A percentile compares a stretch with the other conserved stretches of the same genome.
These are phyloP conservation scores for Exophiala sideris DNA, from an alignment of 2,329 filamentous ascomycete species.

Conservation along the genomic window DNA sequence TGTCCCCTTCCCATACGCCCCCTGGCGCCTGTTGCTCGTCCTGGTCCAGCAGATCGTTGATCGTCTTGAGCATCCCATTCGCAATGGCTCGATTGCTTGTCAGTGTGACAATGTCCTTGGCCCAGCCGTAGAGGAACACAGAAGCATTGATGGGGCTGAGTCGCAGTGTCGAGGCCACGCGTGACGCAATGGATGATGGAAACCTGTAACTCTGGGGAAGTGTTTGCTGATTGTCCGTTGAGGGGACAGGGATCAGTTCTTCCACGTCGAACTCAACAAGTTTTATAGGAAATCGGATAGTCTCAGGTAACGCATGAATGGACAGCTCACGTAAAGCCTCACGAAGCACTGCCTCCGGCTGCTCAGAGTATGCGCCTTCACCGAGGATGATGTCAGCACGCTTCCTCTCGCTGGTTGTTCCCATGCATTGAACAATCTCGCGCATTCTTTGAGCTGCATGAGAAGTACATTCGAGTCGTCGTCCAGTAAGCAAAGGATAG, in stretches of 20 bases:
- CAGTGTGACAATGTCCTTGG: constrained; percentile 59
- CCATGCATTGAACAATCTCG: constrained; percentile 64
- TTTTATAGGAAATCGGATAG: constrained; percentile 60
- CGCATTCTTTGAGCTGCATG: constrained; percentile 64
- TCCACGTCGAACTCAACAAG: constrained; percentile 50
- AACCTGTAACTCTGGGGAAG: background rate
- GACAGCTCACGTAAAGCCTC: constrained; percentile 31
- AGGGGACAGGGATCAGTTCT: background rate
- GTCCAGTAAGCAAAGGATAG: constrained; percentile 58
- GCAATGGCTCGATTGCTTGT: constrained; percentile 68
- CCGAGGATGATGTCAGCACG: constrained; percentile 60
- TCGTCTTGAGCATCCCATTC: constrained; percentile 57
- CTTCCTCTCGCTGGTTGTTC: constrained; percentile 57
- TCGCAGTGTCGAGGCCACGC: constrained; percentile 29
- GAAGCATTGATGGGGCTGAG: constrained; percentile 63
- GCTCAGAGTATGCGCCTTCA: constrained; percentile 37
- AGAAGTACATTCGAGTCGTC: constrained; percentile 61
- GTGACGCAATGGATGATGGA: constrained; percentile 7
- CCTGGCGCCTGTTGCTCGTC: constrained; percentile 30
- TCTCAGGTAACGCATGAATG: constrained; percentile 48
- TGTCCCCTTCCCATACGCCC: constrained; percentile 45
- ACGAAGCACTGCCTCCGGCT: constrained; percentile 46
- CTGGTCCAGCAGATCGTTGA: constrained; percentile 23
- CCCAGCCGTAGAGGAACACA: constrained; percentile 72
- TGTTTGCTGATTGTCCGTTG: background rate